phyloP scores from a whole-genome alignment of 1,139 yeast genomes.

The Wickerhamomyces sp. region DNA sequence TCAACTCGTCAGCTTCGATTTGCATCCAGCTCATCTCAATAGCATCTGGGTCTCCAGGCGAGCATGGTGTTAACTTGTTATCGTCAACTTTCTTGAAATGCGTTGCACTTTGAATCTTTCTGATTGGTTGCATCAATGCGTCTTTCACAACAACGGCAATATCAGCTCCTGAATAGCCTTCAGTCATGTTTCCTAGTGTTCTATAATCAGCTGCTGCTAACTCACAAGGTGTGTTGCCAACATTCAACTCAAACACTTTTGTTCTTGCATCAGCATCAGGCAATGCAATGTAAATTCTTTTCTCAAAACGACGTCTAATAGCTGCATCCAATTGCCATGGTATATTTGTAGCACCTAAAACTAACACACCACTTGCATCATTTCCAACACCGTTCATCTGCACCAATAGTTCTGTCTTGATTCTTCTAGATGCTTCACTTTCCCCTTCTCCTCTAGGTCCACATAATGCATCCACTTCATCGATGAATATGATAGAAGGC shows the following conservation, averaged over 20 bases:
- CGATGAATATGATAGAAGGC: conserved; percentile 93
- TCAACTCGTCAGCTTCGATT: conserved; percentile 80
- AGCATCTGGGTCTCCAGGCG: conserved; percentile 91
- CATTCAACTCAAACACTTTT: conserved; percentile 90
- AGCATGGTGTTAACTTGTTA: conserved; percentile 77
- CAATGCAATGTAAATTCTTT: conserved; percentile 88
- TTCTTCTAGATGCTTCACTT: conserved; percentile 93
- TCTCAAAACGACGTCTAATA: conserved; percentile 92
- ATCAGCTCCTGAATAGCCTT: conserved; percentile 97
- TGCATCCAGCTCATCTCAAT: conserved; percentile 92
- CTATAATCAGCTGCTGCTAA: conserved; percentile 70
- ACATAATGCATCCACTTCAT: conserved; percentile 96
- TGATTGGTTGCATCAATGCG: conserved; percentile 95
- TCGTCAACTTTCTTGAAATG: conserved; percentile 64
- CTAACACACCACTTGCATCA: conserved; percentile 88
- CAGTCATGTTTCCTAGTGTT: conserved; percentile 87
- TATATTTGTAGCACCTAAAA: conserved; percentile 95
- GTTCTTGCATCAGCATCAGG: conserved; percentile 92
- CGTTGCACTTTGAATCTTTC: conserved; percentile 94
- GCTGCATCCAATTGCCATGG: conserved; percentile 99
- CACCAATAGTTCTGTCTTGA: conserved; percentile 91
- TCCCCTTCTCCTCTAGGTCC: conserved; percentile 99
- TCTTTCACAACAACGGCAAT: conserved; percentile 95
- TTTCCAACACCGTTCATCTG: conserved; percentile 99
- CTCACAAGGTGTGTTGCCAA: conserved; percentile 85